phyloP scores from a whole-genome alignment of 345 rosid genomes.

The Eucalyptus marginata region DNA sequence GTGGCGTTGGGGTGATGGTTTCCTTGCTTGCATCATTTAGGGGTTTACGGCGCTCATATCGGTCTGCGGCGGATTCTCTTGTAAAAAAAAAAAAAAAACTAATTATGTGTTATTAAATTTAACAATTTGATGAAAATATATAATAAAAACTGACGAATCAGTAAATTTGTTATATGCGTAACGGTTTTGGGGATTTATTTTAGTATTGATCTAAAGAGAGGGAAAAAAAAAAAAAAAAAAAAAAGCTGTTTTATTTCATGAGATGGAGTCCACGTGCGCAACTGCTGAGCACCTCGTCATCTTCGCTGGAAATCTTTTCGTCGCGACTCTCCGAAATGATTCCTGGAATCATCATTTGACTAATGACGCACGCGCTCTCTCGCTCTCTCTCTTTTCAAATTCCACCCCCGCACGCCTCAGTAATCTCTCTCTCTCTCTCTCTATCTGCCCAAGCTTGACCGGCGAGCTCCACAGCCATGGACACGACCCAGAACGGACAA shows the following conservation, averaged over 20 bases:
- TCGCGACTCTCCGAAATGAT: not conserved
- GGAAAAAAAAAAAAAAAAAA: too few relatives aligned
- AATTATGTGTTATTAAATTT: too few relatives aligned
- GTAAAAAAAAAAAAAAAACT: too few relatives aligned
- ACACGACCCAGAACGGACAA: constrained; percentile 11
- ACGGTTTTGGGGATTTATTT: not conserved
- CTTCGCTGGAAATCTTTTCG: not conserved
- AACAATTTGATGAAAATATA: too few relatives aligned
- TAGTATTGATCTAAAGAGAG: not conserved
- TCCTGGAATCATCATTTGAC: not conserved
- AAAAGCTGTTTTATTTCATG: not conserved
- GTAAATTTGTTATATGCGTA: too few relatives aligned
- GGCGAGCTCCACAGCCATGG: not conserved
- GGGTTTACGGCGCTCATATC: too few relatives aligned
- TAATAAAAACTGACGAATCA: not conserved
- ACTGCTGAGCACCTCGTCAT: not conserved
- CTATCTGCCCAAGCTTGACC: not conserved
- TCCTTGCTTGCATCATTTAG: too few relatives aligned
- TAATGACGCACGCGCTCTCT: not conserved
- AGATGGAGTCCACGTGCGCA: not conserved
- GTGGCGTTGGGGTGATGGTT: too few relatives aligned
- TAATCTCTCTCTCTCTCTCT: not conserved
- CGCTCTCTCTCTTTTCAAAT: not conserved
- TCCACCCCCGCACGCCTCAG: not conserved
- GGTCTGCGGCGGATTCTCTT: too few relatives aligned